A percentile compares a stretch with the other conserved stretches of the same genome.
Evolutionary conservation across 1,139 yeast genomes (phyloP).

Genomic region (Tardiomyces digboiensis): DNA sequence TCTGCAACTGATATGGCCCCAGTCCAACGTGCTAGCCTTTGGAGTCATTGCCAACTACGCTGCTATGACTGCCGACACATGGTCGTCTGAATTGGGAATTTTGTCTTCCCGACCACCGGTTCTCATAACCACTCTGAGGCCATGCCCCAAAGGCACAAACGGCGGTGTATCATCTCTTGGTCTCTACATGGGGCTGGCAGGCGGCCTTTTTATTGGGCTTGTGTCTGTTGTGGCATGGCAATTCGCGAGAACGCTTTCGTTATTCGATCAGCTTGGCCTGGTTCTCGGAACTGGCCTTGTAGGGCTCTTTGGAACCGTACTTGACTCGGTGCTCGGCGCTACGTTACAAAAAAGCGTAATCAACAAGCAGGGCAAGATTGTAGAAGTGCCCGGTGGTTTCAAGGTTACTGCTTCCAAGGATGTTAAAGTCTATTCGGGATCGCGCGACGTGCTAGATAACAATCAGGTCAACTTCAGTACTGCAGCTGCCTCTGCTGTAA

Average conservation of each 20-base stretch:
- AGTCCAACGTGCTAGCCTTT: slow-evolving; percentile 12
- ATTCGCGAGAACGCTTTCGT: slow-evolving; percentile 6
- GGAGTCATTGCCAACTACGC: slow-evolving; percentile 36
- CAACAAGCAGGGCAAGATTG: slow-evolving; percentile 27
- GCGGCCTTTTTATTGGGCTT: slow-evolving; percentile 30
- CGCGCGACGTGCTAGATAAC: slow-evolving; percentile 26
- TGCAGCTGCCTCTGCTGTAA: slow-evolving; percentile 24
- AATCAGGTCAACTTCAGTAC: slow-evolving; percentile 34
- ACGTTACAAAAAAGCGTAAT: slow-evolving; percentile 30
- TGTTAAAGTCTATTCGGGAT: slow-evolving; percentile 17
- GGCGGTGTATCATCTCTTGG: slow-evolving; percentile 38
- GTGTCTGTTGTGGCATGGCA: slow-evolving; percentile 21
- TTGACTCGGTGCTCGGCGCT: slow-evolving; percentile 40
- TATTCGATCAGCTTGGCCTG: slow-evolving; percentile 11
- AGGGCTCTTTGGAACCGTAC: slow-evolving; percentile 34
- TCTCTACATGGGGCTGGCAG: slow-evolving; percentile 30
- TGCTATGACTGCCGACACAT: slow-evolving; percentile 40
- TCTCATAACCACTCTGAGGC: slow-evolving; percentile 33
- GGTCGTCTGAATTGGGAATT: slow-evolving; percentile 42
- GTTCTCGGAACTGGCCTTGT: slow-evolving; percentile 23
- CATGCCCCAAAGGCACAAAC: slow-evolving; percentile 41
- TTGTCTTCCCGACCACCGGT: slow-evolving; percentile 31
- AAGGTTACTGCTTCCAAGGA: slow-evolving; percentile 1
- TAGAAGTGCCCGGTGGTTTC: slow-evolving; percentile 36
- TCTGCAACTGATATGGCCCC: slow-evolving; percentile 1